Evolutionary conservation across 78 protist species (phyloP), one percentile per base, ranked within the genome.

Genomic region (Guillardia theta): DNA sequence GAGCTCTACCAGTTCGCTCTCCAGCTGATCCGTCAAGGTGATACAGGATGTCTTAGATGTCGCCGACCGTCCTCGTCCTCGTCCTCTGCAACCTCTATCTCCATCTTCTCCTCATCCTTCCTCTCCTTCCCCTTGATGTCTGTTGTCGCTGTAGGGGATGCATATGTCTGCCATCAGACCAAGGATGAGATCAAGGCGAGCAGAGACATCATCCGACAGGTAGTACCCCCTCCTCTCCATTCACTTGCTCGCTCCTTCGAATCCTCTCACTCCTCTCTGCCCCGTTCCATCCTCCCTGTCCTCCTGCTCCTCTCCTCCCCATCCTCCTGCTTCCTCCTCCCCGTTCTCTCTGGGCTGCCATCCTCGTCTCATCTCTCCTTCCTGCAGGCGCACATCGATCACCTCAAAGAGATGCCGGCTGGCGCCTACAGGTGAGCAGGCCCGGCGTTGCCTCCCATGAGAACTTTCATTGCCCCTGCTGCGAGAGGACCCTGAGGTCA

Each of bases 151-250:
- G 18, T 18, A 53, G 18, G 62, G 92, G 33, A 90, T 64, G 99
- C 99, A 10, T 99, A 99, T 94, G 99, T 99, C 9, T 98, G 98
- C 97, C 97, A 96, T 93, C 97, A 70, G 83, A 70, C 83, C n/a
- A 70, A 70, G 41, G 83, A 70, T 22, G 53, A 78, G 90, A 50
- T 78, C 50, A 78, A 78, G 90, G 18, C 10, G 90, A 43, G 50
- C 33, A 18, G 90, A 18, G 90, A 78, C 90, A n/a, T 43, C 1
- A 6, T 78, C 4, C 90, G 90, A 46, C 45, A 78, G 87, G 87
- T 64, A 27, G 43, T 64, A 8, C 78, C 78, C 12, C 78, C 78
- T 33, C 12, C 12, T 64, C 12, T 19, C 36, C 8, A 64, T 22
- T 33, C 12, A 6, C 27, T 64, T 64, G 15, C 78, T 27, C 21